A percentile compares a stretch with the other conserved stretches of the same genome.
These are phyloP conservation scores for Reutealis trisperma DNA, from an alignment of 345 rosid genomes.

Conservation along the genomic window DNA sequence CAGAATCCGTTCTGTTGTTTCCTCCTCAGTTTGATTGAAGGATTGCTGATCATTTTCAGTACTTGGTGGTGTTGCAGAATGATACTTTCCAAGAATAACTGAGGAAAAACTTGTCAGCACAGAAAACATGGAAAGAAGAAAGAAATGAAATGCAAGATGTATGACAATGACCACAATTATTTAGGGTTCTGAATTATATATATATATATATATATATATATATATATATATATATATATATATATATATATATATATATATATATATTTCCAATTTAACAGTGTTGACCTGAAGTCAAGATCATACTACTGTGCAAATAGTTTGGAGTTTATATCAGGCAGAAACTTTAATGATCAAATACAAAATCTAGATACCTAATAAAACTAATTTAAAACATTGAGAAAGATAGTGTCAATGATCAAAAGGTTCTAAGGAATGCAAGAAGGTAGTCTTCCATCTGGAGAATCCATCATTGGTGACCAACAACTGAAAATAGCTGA, in stretches of 20 bases:
- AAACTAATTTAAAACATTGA: background rate
- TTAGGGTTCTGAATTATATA: background rate
- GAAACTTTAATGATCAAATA: background rate
- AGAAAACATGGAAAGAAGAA: background rate
- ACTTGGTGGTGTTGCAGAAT: constrained; percentile 35
- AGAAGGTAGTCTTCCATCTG: background rate
- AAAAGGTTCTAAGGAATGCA: background rate
- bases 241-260: too few relatives aligned
- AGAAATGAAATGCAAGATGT: constrained; percentile 8
- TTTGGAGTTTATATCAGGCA: background rate
- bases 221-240: too few relatives aligned
- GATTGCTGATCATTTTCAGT: constrained; percentile 31
- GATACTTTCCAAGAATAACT: constrained; percentile 67
- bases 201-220: background rate
- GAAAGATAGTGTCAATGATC: background rate
- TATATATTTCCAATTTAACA: background rate
- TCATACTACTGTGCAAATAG: background rate
- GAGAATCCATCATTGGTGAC: background rate
- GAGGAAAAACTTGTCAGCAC: constrained; percentile 24
- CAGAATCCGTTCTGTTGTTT: constrained; percentile 56
- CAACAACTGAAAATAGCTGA: background rate
- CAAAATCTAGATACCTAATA: background rate
- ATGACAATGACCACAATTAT: background rate
- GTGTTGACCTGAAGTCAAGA: background rate
- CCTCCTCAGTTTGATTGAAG: constrained; percentile 55